Conservation (phyloP, 208 protist genomes). For the Crithidia bombi region DNA sequence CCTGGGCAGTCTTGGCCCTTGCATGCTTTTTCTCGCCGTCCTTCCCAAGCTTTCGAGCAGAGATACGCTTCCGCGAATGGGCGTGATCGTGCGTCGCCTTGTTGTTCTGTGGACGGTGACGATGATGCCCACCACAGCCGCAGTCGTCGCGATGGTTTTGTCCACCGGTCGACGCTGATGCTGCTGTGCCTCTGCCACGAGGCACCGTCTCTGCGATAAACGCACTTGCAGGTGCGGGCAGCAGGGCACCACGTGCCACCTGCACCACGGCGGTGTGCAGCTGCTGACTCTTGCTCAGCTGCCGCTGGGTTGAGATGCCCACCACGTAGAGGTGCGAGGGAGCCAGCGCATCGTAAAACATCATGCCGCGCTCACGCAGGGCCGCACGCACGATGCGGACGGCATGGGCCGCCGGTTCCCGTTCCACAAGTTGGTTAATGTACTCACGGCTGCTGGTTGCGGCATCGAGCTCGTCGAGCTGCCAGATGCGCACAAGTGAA, state of each 20-base stretch:
- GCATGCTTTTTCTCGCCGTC: background rate
- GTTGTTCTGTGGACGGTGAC: background rate
- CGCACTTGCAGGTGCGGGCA: constrained; percentile 40
- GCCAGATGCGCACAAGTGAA: constrained; percentile 52
- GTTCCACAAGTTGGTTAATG: constrained; percentile 73
- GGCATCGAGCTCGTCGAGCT: constrained; percentile 77
- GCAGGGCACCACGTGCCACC: constrained; percentile 63
- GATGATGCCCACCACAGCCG: background rate
- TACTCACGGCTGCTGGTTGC: constrained; percentile 58
- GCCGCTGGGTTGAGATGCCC: constrained; percentile 43
- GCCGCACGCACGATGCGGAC: constrained; percentile 69
- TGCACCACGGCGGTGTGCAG: constrained; percentile 74
- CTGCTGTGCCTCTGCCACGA: background rate
- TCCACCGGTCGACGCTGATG: no score
- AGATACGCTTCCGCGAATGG: background rate
- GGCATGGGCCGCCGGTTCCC: constrained; percentile 77
- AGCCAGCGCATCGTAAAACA: constrained; percentile 84
- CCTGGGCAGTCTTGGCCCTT: background rate
- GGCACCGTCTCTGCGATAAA: constrained; percentile 16
- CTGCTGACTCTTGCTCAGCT: constrained; percentile 35
- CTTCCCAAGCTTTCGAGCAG: background rate
- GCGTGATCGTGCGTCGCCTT: constrained; percentile 2
- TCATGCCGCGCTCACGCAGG: constrained; percentile 79
- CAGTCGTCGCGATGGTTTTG: background rate
- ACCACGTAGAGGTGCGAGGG: constrained; percentile 60